Base-by-base conservation (phyloP, 495 filamentous ascomycete species). In the Daldinia concentrica region DNA sequence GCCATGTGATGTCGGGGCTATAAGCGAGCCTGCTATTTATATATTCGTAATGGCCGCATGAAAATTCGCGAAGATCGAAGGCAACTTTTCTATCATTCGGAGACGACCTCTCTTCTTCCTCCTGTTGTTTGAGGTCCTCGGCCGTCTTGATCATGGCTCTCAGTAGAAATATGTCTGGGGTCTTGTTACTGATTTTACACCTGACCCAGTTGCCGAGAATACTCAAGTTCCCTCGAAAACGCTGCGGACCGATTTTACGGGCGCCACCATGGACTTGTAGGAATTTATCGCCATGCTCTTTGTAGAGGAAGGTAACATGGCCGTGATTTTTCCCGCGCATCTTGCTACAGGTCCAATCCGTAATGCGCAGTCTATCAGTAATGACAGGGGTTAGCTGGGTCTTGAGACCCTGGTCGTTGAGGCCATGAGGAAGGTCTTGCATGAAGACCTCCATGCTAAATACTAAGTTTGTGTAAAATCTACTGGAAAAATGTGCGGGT, bases 41-140 rank as follows among this genome's bases (percentile, higher is more conserved):
- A 55, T 86, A 88, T 32, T 73, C 71, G 74, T 84, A 85, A 58
- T 84, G 77, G 3, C 89, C 88, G 70, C 86, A 90, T 11, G 77
- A 81, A 6, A 86, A 32, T 3, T 52, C 64, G 4, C 41, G 19
- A 32, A 80, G 59, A 0, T 75, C 50, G 34, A 87, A 83, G 11
- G 22, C 45, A 7, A 78, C 62, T 29, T 66, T 72, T 1, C 55
- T 64, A 22, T 70, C 60, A 0, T 64, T 51, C 2, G 58, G 59
- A 3, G 41, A 0, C 0, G 54, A 26, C 30, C 67, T 58, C 2
- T 56, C 51, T 9, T 50, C 43, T 15, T 77, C 58, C n/a, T 27
- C 32, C 14, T 73, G 30, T 1, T 48, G 45, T 29, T 55, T 29
- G 37, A 41, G 60, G 14, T 78, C 77, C 11, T 80, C 76, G 1